Evolutionary conservation across 208 protist genomes (phyloP), one percentile per base, ranked within the genome.

Genomic region (Acanthamoeba royreba): DNA sequence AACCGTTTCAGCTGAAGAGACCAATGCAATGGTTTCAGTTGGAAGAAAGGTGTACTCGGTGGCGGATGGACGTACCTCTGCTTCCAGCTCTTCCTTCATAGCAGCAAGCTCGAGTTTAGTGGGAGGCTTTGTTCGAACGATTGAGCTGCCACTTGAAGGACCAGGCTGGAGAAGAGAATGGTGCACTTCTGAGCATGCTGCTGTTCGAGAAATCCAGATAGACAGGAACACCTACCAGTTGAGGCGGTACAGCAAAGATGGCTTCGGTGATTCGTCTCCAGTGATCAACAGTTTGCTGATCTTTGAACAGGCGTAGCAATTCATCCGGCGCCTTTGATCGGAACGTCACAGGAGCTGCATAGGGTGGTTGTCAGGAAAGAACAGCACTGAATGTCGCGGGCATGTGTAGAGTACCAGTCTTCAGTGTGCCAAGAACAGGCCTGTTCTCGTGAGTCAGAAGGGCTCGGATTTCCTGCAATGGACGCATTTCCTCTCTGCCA

Each of bases 401-500:
- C 42, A 7, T 55, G 49, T 55, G 49, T 55, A 19, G n/a, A n/a
- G 66, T 87, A 87, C 79, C 79, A 33, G 49, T 40, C 13, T 45
- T 49, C 33, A 87, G 46, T 0, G 79, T 87, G 79, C 79, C 79
- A 38, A 87, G 79, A n/a, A 87, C 79, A 17, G 79, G 79, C 28
- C 79, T 11, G 49, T 52, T n/a, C 79, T 87, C 79, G 79, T 87
- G 79, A 0, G 79, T 87, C 43, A 87, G 79, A 11, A 87, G 33
- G 19, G 79, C 79, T 42, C 79, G 25, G 49, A 87, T 87, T n/a
- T 87, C 79, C 33, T 55, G 79, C 40, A 87, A 31, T 11, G 79
- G 79, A 3, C 79, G 79, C 79, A 87, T 87, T 38, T 87, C 79
- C 79, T 87, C 79, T 4, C 79, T 87, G 79, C 19, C n/a, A n/a